Conservation (phyloP, 768 basidiomycete species). For the Hygrophorus pudorinus region DNA sequence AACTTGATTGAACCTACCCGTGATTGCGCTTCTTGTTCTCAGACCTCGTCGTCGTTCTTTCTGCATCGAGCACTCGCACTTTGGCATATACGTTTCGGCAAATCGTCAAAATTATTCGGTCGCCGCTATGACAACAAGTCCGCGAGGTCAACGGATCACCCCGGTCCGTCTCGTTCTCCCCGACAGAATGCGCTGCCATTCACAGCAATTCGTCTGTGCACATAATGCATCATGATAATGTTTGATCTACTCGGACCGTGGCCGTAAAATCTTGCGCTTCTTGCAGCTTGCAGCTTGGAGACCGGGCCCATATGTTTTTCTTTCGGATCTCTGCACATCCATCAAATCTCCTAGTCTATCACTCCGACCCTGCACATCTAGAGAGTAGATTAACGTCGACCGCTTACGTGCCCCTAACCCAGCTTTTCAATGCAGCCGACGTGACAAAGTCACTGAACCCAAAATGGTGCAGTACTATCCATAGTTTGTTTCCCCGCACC, state of each 20-base stretch:
- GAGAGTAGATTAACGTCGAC: neutral
- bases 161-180: neutral
- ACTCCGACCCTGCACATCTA: constrained; percentile 21
- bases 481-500: neutral
- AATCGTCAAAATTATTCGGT: neutral
- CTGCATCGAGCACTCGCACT: neutral
- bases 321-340: neutral
- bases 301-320: constrained; percentile 1
- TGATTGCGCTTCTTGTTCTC: neutral
- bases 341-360: constrained; percentile 21
- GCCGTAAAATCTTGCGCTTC: no score
- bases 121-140: constrained; percentile 8
- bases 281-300: no score
- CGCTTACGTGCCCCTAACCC: neutral
- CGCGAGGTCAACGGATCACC: neutral
- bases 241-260: no score
- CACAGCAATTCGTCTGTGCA: no score
- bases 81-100: neutral
- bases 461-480: neutral
- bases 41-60: neutral
- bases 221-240: no score
- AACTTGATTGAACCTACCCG: neutral
- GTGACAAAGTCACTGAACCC: neutral
- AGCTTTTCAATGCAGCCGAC: no score
- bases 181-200: no score